Evolutionary conservation across 2,329 filamentous ascomycete species (phyloP).

Genomic region (Hymenoscyphus albidus): DNA sequence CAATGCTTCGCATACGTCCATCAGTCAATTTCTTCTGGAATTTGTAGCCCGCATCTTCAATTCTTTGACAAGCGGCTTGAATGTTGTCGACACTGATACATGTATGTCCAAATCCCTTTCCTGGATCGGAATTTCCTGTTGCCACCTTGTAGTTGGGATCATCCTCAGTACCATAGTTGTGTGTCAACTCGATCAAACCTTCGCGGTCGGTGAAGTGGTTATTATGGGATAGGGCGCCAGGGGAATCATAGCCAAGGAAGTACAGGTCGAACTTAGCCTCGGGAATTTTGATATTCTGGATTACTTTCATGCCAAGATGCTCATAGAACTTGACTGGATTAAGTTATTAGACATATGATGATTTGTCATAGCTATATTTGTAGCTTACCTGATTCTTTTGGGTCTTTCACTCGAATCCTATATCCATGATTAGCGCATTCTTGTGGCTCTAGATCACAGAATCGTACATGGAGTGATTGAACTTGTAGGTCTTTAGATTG

Average conservation of each 20-base stretch:
- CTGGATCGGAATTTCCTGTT: constrained; percentile 88
- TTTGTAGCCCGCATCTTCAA: constrained; percentile 84
- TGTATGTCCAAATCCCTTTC: constrained; percentile 68
- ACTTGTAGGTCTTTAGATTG: constrained; percentile 72
- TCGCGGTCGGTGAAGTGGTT: constrained; percentile 75
- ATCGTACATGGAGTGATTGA: constrained; percentile 80
- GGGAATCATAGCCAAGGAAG: constrained; percentile 85
- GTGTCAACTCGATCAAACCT: constrained; percentile 81
- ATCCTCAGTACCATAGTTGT: constrained; percentile 83
- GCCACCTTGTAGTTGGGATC: constrained; percentile 75
- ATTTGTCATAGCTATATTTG: not conserved
- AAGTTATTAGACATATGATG: not conserved
- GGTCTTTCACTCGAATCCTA: constrained; percentile 93
- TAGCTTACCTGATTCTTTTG: constrained; percentile 63
- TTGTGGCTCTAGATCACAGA: not conserved
- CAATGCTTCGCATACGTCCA: constrained; percentile 81
- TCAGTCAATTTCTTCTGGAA: constrained; percentile 96
- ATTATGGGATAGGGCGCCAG: constrained; percentile 68
- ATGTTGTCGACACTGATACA: constrained; percentile 81
- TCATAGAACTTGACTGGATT: constrained; percentile 84
- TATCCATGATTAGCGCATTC: constrained; percentile 18
- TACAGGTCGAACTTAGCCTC: constrained; percentile 93
- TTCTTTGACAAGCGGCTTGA: constrained; percentile 81
- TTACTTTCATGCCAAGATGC: constrained; percentile 79
- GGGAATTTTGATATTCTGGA: constrained; percentile 77